phyloP scores from a whole-genome alignment of 1,284 basidiomycete species.

The Thecaphora frezii region DNA sequence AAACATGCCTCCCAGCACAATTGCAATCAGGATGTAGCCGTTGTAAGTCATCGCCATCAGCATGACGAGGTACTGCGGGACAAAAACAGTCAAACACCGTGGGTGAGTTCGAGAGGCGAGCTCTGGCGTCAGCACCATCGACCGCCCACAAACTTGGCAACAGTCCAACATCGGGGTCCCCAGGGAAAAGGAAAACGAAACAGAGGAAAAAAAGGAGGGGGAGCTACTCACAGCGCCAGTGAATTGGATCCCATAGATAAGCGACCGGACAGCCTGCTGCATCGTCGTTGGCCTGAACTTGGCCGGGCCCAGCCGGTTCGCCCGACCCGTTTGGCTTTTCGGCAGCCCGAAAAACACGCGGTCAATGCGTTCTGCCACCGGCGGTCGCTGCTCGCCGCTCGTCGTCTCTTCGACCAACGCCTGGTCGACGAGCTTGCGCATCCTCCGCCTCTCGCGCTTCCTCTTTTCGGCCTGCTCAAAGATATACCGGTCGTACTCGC shows the following conservation, averaged over 20 bases:
- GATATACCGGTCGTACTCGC: constrained; percentile 49
- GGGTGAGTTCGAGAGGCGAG: background rate
- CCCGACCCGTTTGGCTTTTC: constrained; percentile 6
- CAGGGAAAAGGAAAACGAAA: background rate
- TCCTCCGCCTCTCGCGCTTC: constrained; percentile 16
- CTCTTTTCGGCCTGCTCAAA: constrained; percentile 26
- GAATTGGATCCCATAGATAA: constrained; percentile 47
- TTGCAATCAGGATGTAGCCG: constrained; percentile 50
- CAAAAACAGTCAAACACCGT: background rate
- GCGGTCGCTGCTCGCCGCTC: background rate
- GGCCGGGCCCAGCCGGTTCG: constrained; percentile 29
- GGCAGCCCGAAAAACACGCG: constrained; percentile 32
- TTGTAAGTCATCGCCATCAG: constrained; percentile 54
- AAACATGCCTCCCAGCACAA: constrained; percentile 47
- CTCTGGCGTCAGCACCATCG: too few relatives aligned
- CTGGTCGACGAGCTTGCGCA: constrained; percentile 11
- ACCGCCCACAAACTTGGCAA: too few relatives aligned
- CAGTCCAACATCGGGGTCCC: too few relatives aligned
- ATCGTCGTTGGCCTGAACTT: constrained; percentile 28
- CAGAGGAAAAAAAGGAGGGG: background rate
- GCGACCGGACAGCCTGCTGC: constrained; percentile 47
- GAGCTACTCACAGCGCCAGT: constrained; percentile 38
- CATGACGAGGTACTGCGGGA: constrained; percentile 47
- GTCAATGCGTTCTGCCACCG: constrained; percentile 20
- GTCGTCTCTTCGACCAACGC: too few relatives aligned